These are phyloP conservation scores for Aspergillus bertholletiae DNA, from an alignment of 495 filamentous ascomycete genomes.

Conservation along the genomic window DNA sequence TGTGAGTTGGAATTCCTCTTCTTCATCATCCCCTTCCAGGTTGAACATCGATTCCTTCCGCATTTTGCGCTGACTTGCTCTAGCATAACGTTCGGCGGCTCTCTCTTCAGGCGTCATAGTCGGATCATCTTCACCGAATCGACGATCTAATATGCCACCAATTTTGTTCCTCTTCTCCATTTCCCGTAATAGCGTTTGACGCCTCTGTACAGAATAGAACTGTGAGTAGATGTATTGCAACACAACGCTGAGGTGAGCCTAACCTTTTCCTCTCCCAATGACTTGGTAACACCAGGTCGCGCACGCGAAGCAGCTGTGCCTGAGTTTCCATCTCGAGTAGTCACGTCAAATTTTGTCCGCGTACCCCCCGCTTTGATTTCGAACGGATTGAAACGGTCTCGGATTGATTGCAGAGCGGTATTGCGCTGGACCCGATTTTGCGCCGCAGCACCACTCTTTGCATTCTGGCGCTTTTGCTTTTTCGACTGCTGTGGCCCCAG, in stretches of 20 bases:
- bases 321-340: conserved; percentile 50
- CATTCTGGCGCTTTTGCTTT: conserved; percentile 77
- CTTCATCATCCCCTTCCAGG: conserved; percentile 76
- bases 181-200: conserved; percentile 76
- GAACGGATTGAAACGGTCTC: conserved; percentile 96
- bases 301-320: conserved; percentile 46
- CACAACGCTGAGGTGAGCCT: conserved; percentile 20
- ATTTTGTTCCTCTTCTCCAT: conserved; percentile 84
- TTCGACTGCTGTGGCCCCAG: conserved; percentile 87
- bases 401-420: conserved; percentile 74
- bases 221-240: conserved; percentile 6
- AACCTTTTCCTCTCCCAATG: conserved; percentile 82
- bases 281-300: conserved; percentile 79
- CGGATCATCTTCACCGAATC: conserved; percentile 94
- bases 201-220: conserved; percentile 48
- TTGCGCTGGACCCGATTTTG: conserved; percentile 70
- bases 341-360: conserved; percentile 73
- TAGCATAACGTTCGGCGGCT: conserved; percentile 83
- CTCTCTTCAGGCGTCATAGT: conserved; percentile 91
- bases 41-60: conserved; percentile 80
- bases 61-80: conserved; percentile 70
- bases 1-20: conserved; percentile 69
- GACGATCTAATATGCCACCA: conserved; percentile 86
- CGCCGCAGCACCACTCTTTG: conserved; percentile 55
- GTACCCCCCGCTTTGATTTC: conserved; percentile 73